A percentile compares a stretch with the other conserved stretches of the same genome.
Evolutionary conservation across 352 stramenopile genomes (phyloP).

Genomic region (Albugo laibachii): DNA sequence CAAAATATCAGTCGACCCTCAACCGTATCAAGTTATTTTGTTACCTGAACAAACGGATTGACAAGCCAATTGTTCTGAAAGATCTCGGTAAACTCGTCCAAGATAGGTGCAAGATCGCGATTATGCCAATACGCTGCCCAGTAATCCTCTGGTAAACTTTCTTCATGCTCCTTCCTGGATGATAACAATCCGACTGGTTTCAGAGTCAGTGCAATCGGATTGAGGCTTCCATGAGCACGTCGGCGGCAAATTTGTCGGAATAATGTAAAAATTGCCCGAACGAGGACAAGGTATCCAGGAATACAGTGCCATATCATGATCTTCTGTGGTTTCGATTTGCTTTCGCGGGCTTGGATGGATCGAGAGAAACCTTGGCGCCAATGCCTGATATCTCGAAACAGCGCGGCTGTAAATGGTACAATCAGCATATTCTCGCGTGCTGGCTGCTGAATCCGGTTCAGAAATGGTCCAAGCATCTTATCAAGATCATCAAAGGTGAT

Average conservation of each 20-base stretch:
- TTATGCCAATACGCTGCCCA: constrained; percentile 60
- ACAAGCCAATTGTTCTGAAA: constrained; percentile 44
- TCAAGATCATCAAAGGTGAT: constrained; percentile 28
- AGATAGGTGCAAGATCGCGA: constrained; percentile 28
- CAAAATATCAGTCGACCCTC: background rate
- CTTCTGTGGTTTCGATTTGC: constrained; percentile 2
- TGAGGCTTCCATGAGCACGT: constrained; percentile 17
- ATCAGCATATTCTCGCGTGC: constrained; percentile 39
- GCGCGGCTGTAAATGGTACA: constrained; percentile 44
- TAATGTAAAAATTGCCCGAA: constrained; percentile 39
- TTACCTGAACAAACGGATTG: constrained; percentile 51
- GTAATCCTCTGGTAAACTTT: constrained; percentile 25
- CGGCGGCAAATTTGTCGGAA: constrained; percentile 68
- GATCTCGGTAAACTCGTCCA: constrained; percentile 34
- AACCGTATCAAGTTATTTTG: background rate
- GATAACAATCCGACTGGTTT: constrained; percentile 26
- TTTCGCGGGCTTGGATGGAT: too few species aligned
- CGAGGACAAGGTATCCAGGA: constrained; percentile 49
- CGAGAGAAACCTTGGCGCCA: constrained; percentile 19
- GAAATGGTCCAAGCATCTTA: constrained; percentile 15
- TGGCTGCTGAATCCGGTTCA: constrained; percentile 29
- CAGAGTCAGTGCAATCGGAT: constrained; percentile 9
- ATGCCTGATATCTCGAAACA: constrained; percentile 32
- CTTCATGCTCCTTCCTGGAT: constrained; percentile 16
- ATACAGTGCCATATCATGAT: constrained; percentile 52